These are phyloP conservation scores for Dactylis glomerata DNA, from an alignment of 176 grass and related monocot genomes.

Conservation along the genomic window DNA sequence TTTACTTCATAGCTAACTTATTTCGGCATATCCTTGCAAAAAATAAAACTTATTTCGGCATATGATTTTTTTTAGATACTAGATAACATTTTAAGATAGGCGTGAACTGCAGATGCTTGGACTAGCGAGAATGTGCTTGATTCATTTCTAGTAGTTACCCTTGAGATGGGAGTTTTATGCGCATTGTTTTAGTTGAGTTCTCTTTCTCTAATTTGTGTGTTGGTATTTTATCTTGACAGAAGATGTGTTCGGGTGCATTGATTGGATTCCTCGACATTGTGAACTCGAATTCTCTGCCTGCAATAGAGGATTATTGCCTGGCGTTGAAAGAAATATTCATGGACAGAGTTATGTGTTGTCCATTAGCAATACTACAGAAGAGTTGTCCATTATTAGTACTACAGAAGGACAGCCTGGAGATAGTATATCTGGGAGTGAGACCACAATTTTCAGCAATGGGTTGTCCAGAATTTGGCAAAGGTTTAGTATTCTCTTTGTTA, in stretches of 20 bases:
- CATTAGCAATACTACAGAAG: conserved; percentile 11
- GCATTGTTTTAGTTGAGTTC: neutral
- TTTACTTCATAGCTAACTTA: neutral
- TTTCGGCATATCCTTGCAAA: neutral
- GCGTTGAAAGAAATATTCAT: neutral
- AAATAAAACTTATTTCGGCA: neutral
- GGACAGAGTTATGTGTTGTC: neutral
- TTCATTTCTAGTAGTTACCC: neutral
- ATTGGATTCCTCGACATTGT: conserved; percentile 37
- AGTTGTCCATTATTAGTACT: conserved; percentile 3
- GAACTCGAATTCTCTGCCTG: conserved; percentile 25
- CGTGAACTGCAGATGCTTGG: neutral
- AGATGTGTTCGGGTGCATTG: conserved; percentile 34
- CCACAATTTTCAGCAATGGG: neutral
- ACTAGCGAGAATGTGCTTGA: neutral
- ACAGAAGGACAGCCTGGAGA: conserved; percentile 14
- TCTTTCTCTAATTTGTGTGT: neutral
- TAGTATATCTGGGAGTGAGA: neutral
- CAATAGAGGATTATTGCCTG: conserved; percentile 19
- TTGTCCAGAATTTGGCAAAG: conserved; percentile 35
- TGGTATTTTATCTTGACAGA: conserved; percentile 34
- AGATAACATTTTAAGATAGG: neutral
- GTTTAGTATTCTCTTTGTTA: conserved; percentile 25
- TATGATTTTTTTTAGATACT: neutral
- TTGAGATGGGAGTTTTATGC: neutral